Evolutionary conservation across 139 green algal genomes (phyloP), one percentile per base, ranked within the genome.

Genomic region (Nannochloris sp.): DNA sequence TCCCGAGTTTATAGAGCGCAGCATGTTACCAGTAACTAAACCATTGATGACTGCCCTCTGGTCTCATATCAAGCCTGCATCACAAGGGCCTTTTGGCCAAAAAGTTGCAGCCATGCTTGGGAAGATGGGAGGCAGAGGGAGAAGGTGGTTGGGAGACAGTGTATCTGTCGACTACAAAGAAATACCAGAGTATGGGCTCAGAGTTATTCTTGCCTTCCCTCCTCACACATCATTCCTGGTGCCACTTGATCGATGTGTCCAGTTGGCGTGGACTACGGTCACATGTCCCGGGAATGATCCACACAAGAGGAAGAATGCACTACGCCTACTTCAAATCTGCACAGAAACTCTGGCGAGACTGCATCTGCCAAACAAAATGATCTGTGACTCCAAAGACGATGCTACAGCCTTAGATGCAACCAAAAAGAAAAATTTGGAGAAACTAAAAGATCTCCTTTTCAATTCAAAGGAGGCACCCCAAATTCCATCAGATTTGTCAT

Each of bases 121-220:
- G 30, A 98, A 98, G 76, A 84, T 98, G 59, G 92, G 93, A 23
- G 93, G 92, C 8, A 80, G 91, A 37, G 93, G 91, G 70, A 82
- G 93, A 14, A 79, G 88, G 48, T 95, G 69, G 69, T 73, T 97
- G 43, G 65, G 73, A 51, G 82, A 89, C 0, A 82, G 82, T 3
- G 61, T 82, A 45, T 72, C 78, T 10, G 76, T 96, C 11, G 89
- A 94, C 13, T 88, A 79, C 65, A 88, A 89, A 49, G 73, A 88
- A 58, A 96, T 96, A 64, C 89, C 91, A 0, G 93, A 98, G 76
- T 87, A 97, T 68, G 93, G 90, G 28, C 79, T 98, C 60, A 83
- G 93, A 44, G 71, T 96, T 40, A 94, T 98, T 63, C 82, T 98
- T 26, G 94, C 84, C 44, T 98, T 98, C 70, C 72, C 84, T 57